phyloP scores from a whole-genome alignment of 1,284 basidiomycete genomes.

The Tilletia walkeri region DNA sequence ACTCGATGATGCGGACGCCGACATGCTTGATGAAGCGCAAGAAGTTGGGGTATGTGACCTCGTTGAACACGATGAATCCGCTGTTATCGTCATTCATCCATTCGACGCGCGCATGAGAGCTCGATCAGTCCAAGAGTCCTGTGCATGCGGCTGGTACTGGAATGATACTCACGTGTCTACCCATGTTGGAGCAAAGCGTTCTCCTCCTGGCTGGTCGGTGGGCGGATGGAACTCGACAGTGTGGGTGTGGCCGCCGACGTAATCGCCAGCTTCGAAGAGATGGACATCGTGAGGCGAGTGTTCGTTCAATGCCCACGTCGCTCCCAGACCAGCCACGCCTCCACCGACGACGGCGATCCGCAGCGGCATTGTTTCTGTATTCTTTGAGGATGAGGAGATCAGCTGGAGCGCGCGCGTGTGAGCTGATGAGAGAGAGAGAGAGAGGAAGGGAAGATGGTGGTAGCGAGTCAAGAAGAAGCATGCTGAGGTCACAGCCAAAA shows the following conservation, averaged over 20 bases:
- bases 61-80: conserved; percentile 66
- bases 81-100: conserved; percentile 24
- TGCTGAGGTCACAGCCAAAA: too few species aligned
- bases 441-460: too few species aligned
- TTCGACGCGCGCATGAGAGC: too few species aligned
- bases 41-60: conserved; percentile 77
- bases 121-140: too few species aligned
- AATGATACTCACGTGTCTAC: background rate
- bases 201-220: conserved; percentile 61
- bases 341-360: conserved; percentile 73
- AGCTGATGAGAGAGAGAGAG: background rate
- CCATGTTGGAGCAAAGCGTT: conserved; percentile 57
- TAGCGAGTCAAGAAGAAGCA: too few species aligned
- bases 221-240: conserved; percentile 65
- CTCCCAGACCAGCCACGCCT: conserved; percentile 73
- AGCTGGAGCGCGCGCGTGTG: conserved; percentile 1
- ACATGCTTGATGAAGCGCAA: conserved; percentile 67
- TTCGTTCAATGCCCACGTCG: conserved; percentile 78
- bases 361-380: conserved; percentile 30
- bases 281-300: conserved; percentile 76
- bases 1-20: conserved; percentile 63
- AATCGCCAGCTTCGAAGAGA: conserved; percentile 69
- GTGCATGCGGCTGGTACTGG: too few species aligned
- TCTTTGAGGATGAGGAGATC: too few species aligned
- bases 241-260: conserved; percentile 76